Evolutionary conservation across 2,329 filamentous ascomycete species (phyloP), one percentile per base, ranked within the genome.

Genomic region (Daldinia sp.): DNA sequence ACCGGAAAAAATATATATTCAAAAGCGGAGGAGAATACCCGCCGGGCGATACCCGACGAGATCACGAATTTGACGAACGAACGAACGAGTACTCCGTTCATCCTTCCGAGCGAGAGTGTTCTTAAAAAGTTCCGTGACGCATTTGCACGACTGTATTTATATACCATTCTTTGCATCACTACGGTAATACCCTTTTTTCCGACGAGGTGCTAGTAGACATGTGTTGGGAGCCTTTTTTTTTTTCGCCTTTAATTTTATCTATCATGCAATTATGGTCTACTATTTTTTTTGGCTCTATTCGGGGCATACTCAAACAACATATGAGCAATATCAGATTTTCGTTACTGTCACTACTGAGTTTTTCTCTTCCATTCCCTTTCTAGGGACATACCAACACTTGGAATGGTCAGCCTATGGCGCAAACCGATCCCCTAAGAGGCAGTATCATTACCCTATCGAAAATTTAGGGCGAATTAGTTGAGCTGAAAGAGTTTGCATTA

Each of bases 61-160:
- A 63, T 59, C 67, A 73, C 71, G 67, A 73, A 65, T 65, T 65
- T 72, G 66, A 68, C 65, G 69, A 75, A 67, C 66, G 68, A 73
- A 59, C 64, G 59, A 73, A 73, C 71, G 70, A 75, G 65, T 73
- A 73, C 70, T 71, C 72, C 65, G 68, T 75, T 74, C 67, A 69
- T 70, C 65, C 63, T 62, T 71, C 63, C 63, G 68, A 62, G 68
- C 50, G 56, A 61, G 46, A 61, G 60, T 54, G 51, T 63, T 70
- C 68, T 72, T 72, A 60, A 68, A 71, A 71, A 39, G 60, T 50
- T 71, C 50, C 28, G 61, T 63, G 53, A 64, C 68, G 70, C 66
- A 65, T 69, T 67, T 69, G 23, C 63, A 71, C 65, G 65, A 68
- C 54, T 70, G 60, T 68, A 68, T 54, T 66, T 69, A 61, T 70